Conservation (phyloP, 805 yeast species). For the Cyberlindnera veronae region DNA sequence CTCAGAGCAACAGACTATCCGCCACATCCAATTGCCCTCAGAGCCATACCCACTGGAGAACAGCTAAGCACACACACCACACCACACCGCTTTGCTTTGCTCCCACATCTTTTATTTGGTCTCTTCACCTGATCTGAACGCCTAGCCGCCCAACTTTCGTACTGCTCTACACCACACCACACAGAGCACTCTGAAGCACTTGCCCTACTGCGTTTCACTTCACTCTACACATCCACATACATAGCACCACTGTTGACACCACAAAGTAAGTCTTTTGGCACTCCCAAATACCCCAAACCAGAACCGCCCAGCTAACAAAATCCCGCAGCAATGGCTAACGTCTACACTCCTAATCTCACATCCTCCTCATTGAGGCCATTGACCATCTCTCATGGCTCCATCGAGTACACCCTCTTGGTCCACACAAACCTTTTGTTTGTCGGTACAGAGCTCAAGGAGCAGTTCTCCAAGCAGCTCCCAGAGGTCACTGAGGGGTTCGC, state of each 20-base stretch:
- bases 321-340: constrained; percentile 23
- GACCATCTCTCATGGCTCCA: constrained; percentile 75
- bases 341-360: constrained; percentile 28
- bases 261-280: not conserved
- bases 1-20: constrained; percentile 1
- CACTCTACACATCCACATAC: not conserved
- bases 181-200: too few relatives aligned
- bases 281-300: not conserved
- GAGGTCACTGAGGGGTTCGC: constrained; percentile 80
- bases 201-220: not conserved
- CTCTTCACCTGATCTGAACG: constrained; percentile 1
- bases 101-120: not conserved
- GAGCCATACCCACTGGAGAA: not conserved
- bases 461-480: constrained; percentile 72
- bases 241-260: not conserved
- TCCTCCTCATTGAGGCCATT: constrained; percentile 66
- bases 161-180: constrained; percentile 5
- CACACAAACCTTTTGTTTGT: constrained; percentile 77
- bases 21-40: constrained; percentile 8
- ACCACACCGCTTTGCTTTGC: constrained; percentile 1
- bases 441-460: constrained; percentile 85
- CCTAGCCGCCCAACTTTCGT: not conserved
- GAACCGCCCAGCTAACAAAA: not conserved
- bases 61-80: not conserved
- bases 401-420: constrained; percentile 84